A percentile compares a stretch with the other conserved stretches of the same genome.
These are phyloP conservation scores for Suillus subaureus DNA, from an alignment of 768 basidiomycete species.

Conservation along the genomic window DNA sequence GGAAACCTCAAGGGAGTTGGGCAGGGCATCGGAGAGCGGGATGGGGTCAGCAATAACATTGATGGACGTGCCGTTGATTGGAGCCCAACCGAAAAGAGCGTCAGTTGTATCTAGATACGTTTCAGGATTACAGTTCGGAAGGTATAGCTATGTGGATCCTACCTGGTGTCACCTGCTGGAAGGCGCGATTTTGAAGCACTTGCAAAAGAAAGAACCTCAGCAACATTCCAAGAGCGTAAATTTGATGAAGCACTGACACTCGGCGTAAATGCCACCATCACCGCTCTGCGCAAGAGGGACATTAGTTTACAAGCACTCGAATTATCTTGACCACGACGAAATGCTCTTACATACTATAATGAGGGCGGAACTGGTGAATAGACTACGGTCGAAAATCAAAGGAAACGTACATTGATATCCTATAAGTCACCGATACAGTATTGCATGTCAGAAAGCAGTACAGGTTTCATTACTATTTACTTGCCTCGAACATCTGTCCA, in stretches of 20 bases:
- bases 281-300: slow-evolving; percentile 46
- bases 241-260: slow-evolving; percentile 39
- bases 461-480: slow-evolving; percentile 6
- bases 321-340: background rate
- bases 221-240: background rate
- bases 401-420: slow-evolving; percentile 61
- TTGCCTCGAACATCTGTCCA: slow-evolving; percentile 64
- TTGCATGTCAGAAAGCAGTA: background rate
- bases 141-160: slow-evolving; percentile 7
- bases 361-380: background rate
- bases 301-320: slow-evolving; percentile 22
- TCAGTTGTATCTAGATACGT: slow-evolving; percentile 42
- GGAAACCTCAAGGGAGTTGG: slow-evolving; percentile 58
- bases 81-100: slow-evolving; percentile 56
- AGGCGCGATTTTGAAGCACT: slow-evolving; percentile 72
- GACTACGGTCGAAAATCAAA: slow-evolving; percentile 4
- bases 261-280: slow-evolving; percentile 70
- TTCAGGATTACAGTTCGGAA: background rate
- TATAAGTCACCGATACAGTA: slow-evolving; percentile 23
- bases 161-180: slow-evolving; percentile 65
- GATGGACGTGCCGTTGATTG: slow-evolving; percentile 49
- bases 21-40: slow-evolving; percentile 60
- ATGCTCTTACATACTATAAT: slow-evolving; percentile 38
- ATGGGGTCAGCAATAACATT: slow-evolving; percentile 50
- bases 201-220: slow-evolving; percentile 3